Conservation (phyloP, 2,329 filamentous ascomycete genomes). For the Dothideomycetes sp. region DNA sequence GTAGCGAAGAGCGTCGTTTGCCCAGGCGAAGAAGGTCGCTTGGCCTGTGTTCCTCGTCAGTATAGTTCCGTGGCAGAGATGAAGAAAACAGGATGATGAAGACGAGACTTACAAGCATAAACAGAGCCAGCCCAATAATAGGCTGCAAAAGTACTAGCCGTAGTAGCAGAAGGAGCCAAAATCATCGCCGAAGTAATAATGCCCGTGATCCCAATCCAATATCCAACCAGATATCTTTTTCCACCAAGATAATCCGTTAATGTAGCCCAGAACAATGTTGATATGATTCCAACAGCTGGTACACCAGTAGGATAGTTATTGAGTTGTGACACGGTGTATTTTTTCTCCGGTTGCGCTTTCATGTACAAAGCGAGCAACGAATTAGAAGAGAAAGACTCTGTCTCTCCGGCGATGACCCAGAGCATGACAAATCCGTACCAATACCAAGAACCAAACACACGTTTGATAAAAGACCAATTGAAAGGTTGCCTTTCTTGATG, state of each 20-base stretch:
- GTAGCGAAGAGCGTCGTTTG: constrained; percentile 58
- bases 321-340: constrained; percentile 41
- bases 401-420: constrained; percentile 63
- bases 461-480: constrained; percentile 42
- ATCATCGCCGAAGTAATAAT: constrained; percentile 55
- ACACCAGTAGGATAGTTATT: constrained; percentile 48
- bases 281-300: constrained; percentile 43
- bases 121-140: constrained; percentile 64
- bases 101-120: constrained; percentile 46
- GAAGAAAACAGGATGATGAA: neutral
- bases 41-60: constrained; percentile 38
- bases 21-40: constrained; percentile 68
- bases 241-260: constrained; percentile 57
- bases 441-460: constrained; percentile 51
- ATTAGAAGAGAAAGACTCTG: constrained; percentile 61
- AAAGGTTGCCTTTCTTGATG: constrained; percentile 37
- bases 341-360: constrained; percentile 35
- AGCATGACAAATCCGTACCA: constrained; percentile 59
- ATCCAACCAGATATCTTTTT: constrained; percentile 56
- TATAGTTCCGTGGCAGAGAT: no score
- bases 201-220: constrained; percentile 58
- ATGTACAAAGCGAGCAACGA: constrained; percentile 46
- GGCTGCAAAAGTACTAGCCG: constrained; percentile 50
- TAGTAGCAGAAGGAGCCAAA: constrained; percentile 44
- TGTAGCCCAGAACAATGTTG: constrained; percentile 60